A percentile compares a stretch with the other conserved stretches of the same genome.
Conservation (phyloP, 305 asterid species). For the Fraxinus sp. region DNA sequence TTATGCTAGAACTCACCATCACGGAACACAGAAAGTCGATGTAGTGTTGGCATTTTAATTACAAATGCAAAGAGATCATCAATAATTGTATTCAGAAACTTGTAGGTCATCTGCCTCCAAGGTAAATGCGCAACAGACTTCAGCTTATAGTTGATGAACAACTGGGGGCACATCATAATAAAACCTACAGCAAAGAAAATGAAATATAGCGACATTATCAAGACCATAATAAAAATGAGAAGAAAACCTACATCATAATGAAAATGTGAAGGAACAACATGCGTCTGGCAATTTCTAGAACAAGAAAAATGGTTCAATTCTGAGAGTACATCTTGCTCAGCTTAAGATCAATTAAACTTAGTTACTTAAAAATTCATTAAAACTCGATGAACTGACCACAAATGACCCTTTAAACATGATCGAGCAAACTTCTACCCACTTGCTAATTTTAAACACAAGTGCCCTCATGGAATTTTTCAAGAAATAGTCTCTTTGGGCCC, state of each 20-base stretch:
- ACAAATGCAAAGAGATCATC: conserved; percentile 98
- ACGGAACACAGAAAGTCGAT: conserved; percentile 97
- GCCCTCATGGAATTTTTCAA: neutral
- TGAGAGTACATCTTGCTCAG: neutral
- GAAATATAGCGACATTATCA: neutral
- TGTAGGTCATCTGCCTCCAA: conserved; percentile 99
- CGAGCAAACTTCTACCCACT: neutral
- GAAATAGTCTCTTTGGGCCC: neutral
- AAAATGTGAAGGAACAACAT: neutral
- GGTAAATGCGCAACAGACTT: conserved; percentile 96
- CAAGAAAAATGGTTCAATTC: neutral
- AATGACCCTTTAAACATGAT: neutral
- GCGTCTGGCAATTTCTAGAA: neutral
- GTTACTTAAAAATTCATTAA: too few relatives aligned
- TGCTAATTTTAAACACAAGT: neutral
- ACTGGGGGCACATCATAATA: conserved; percentile 99
- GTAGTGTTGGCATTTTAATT: conserved; percentile 90
- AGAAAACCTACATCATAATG: neutral
- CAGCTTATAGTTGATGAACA: conserved; percentile 88
- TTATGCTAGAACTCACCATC: conserved; percentile 66
- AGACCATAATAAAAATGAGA: neutral
- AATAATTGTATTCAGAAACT: conserved; percentile 85
- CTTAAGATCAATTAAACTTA: neutral
- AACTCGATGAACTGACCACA: neutral
- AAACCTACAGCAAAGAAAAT: conserved; percentile 61